Conservation (phyloP, 768 basidiomycete species). For the Tylopilus sp. region DNA sequence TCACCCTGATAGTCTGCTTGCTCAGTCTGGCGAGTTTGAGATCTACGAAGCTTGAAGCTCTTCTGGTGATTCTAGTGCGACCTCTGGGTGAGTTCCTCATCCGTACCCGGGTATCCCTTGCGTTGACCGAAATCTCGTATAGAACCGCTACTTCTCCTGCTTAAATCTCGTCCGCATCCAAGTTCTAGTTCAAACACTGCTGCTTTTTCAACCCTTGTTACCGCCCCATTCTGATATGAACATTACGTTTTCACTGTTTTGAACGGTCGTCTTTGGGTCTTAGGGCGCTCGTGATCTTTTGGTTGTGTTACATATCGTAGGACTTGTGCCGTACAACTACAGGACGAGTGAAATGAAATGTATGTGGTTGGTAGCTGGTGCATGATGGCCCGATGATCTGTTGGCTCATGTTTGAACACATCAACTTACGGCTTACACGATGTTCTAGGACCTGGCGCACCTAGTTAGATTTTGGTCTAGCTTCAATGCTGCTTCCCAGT, state of each 20-base stretch:
- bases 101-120: neutral
- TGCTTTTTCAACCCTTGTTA: constrained; percentile 33
- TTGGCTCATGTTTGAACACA: too few species aligned
- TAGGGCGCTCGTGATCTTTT: neutral
- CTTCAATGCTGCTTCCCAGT: too few species aligned
- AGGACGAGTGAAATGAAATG: too few species aligned
- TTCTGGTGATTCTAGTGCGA: constrained; percentile 15
- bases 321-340: too few species aligned
- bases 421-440: too few species aligned
- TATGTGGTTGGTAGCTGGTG: too few species aligned
- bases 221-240: constrained; percentile 7
- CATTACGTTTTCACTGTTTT: neutral
- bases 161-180: constrained; percentile 13
- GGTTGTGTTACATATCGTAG: too few species aligned
- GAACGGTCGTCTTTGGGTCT: too few species aligned
- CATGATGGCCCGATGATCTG: too few species aligned
- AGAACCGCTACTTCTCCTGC: constrained; percentile 11
- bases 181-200: constrained; percentile 28
- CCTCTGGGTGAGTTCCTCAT: constrained; percentile 12
- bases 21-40: constrained; percentile 67
- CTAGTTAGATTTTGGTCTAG: too few species aligned
- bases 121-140: neutral
- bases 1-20: constrained; percentile 52
- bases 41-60: constrained; percentile 37
- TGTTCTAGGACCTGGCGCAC: too few species aligned